These are phyloP conservation scores for Platanthera guangdongensis DNA, from an alignment of 106 monocot species.

Conservation along the genomic window DNA sequence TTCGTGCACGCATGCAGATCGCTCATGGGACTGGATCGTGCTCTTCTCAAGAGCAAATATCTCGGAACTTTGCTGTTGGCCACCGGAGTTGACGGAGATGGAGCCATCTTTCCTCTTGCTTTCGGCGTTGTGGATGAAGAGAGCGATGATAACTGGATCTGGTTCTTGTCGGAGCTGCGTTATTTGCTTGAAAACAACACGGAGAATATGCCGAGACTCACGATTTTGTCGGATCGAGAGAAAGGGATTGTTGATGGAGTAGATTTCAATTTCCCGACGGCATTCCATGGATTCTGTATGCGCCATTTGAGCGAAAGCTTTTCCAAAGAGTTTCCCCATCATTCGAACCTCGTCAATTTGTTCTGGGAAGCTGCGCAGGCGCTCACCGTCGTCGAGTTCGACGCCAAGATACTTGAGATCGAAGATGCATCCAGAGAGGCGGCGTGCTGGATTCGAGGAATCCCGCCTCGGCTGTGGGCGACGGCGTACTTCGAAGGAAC, in stretches of 20 bases:
- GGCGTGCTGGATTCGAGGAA: constrained; percentile 69
- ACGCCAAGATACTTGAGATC: constrained; percentile 77
- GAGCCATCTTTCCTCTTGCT: constrained; percentile 83
- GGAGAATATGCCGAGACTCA: constrained; percentile 92
- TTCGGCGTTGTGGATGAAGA: constrained; percentile 97
- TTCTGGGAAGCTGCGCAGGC: constrained; percentile 92
- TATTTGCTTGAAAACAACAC: constrained; percentile 69
- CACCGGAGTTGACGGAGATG: constrained; percentile 94
- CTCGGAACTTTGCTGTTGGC: constrained; percentile 88
- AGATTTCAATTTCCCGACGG: constrained; percentile 89
- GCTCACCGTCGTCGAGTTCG: constrained; percentile 77
- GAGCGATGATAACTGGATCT: constrained; percentile 91
- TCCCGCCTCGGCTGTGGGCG: constrained; percentile 84
- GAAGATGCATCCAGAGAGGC: constrained; percentile 77
- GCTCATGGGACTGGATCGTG: constrained; percentile 80
- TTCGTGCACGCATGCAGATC: constrained; percentile 87
- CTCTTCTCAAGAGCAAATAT: constrained; percentile 80
- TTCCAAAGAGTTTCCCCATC: constrained; percentile 79
- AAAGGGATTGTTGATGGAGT: constrained; percentile 87
- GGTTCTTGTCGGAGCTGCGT: constrained; percentile 88
- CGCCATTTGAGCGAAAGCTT: constrained; percentile 82
- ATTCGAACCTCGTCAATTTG: constrained; percentile 57
- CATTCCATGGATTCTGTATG: constrained; percentile 95
- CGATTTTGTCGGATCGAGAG: constrained; percentile 74
- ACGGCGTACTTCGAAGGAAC: constrained; percentile 92